Conservation (phyloP, 805 yeast species). For the Candida mattraensis region DNA sequence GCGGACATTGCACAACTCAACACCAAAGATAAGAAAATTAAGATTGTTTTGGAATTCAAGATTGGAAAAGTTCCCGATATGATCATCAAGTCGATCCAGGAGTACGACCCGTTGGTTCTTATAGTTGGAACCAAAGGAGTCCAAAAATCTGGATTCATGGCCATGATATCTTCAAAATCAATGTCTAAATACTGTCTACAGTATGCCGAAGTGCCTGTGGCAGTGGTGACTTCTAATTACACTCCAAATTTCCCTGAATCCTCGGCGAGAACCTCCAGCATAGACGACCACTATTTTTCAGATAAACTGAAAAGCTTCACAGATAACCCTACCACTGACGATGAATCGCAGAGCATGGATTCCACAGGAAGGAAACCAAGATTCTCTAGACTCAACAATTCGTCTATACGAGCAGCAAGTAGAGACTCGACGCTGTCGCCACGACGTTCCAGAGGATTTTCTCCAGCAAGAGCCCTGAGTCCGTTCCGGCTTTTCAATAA, state of each 20-base stretch:
- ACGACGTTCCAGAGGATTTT: slow-evolving; percentile 25
- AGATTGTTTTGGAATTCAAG: slow-evolving; percentile 43
- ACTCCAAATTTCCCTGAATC: not conserved
- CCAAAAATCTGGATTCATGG: slow-evolving; percentile 38
- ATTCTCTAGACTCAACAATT: slow-evolving; percentile 23
- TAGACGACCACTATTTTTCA: slow-evolving; percentile 7
- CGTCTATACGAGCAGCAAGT: slow-evolving; percentile 19
- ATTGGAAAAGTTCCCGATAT: slow-evolving; percentile 43
- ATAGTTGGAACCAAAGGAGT: slow-evolving; percentile 45
- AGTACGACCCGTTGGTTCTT: slow-evolving; percentile 45
- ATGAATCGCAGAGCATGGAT: too few species aligned
- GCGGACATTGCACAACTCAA: slow-evolving; percentile 35
- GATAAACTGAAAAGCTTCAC: slow-evolving; percentile 16
- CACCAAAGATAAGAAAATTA: slow-evolving; percentile 36
- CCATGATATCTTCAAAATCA: slow-evolving; percentile 41
- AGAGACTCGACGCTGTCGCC: slow-evolving; percentile 21
- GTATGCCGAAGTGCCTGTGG: slow-evolving; percentile 45
- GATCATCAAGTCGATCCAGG: slow-evolving; percentile 41
- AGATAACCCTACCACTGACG: too few species aligned
- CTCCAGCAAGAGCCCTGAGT: slow-evolving; percentile 33
- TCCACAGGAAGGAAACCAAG: slow-evolving; percentile 21
- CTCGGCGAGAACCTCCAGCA: not conserved
- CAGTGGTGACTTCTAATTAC: slow-evolving; percentile 42
- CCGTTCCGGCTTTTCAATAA: slow-evolving; percentile 31
- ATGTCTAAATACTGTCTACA: slow-evolving; percentile 49